phyloP scores from a whole-genome alignment of 257 asterid genomes.

The Prunella vulgaris region DNA sequence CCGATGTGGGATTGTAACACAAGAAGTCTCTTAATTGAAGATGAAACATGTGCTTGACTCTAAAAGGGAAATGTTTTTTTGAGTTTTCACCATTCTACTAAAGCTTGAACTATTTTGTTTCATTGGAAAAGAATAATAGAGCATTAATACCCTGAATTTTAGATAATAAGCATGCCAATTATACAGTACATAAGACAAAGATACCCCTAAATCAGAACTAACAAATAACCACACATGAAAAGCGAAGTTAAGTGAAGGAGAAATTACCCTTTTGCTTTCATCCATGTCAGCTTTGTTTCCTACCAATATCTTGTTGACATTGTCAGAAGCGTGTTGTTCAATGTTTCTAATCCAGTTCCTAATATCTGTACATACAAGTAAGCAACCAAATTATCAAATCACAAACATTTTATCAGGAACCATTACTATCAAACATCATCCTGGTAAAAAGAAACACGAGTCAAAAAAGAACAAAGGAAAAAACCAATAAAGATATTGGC shows the following conservation, averaged over 20 bases:
- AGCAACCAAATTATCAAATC: constrained; percentile 1
- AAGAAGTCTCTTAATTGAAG: too few relatives aligned
- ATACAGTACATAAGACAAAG: not conserved
- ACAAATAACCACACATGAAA: not conserved
- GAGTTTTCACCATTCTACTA: not conserved
- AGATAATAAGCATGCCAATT: not conserved
- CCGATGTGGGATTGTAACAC: too few relatives aligned
- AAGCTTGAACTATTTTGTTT: not conserved
- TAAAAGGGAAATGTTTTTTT: too few relatives aligned
- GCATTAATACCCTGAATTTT: not conserved
- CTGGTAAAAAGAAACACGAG: not conserved
- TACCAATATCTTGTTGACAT: constrained; percentile 55
- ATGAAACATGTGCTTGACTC: too few relatives aligned
- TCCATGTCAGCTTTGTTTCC: constrained; percentile 64
- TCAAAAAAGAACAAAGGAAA: not conserved
- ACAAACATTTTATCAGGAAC: not conserved
- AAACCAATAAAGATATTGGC: not conserved
- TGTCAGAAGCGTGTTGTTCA: constrained; percentile 57
- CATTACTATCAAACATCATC: not conserved
- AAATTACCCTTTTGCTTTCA: constrained; percentile 53
- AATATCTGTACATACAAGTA: constrained; percentile 37
- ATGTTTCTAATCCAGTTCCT: constrained; percentile 58
- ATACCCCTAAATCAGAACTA: not conserved
- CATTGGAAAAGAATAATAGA: not conserved
- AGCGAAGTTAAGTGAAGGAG: not conserved